Evolutionary conservation across 148 eudicot species (phyloP), one percentile per base, ranked within the genome.

Genomic region (Dianthus caryophyllus): DNA sequence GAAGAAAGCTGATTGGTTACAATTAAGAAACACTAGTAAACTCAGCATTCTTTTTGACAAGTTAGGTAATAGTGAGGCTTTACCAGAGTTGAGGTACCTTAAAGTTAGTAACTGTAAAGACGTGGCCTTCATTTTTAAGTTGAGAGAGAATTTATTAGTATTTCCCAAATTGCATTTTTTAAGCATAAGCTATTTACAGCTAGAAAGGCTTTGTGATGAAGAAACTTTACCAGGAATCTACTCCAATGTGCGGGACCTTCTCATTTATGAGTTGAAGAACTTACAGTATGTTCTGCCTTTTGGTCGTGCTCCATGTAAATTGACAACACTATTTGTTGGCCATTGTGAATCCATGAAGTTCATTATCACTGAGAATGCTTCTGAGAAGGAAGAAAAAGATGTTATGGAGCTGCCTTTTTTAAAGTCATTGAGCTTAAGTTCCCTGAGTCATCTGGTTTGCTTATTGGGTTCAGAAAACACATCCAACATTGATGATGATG

Each of bases 181-280:
- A n/a, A 16, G 18, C 4, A 20, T 48, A 2, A 12, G 1, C 18
- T 2, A 48, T 1, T 16, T 48, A 12, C 2, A 48, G 18, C 2
- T 48, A 48, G 4, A 48, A n/a, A 9, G 21, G 20, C 2, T 16
- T 31, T 60, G 43, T 31, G 44, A 31, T 17, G 21, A 46, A 4
- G 13, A 31, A 15, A 24, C 22, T 17, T 11, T 22, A 16, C 6
- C 33, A 56, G 31, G 36, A 56, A 18, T 24, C 21, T 31, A 16
- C 44, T 36, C 43, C 11, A 26, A 68, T 18, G 33, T 66, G 25
- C 11, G 5, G 14, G 0, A 5, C 9, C 31, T 66, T 2, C 0
- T 1, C 0, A 2, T 66, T 21, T 0, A 0, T 0, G 0, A 0
- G 0, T 66, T 36, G n/a, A 0, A 6, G 0, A 2, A 21, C 14